phyloP scores from a whole-genome alignment of 78 protist genomes.

The Diacronema lutheri region DNA sequence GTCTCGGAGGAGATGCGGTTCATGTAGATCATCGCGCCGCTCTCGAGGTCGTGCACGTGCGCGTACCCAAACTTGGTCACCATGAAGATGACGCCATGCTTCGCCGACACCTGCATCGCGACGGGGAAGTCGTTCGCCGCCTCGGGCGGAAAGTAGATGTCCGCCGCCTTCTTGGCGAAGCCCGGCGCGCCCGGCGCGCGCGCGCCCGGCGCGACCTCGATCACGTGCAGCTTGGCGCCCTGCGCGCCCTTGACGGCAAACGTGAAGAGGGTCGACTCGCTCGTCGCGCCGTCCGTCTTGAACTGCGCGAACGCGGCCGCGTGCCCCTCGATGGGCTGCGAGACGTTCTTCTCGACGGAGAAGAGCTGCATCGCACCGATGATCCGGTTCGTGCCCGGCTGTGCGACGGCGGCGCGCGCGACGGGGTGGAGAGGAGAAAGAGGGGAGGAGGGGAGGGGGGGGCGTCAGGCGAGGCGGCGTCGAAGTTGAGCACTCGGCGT shows the following conservation, averaged over 20 bases:
- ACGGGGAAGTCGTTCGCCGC: constrained; percentile 96
- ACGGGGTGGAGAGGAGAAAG: too few species aligned
- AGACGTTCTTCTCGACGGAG: constrained; percentile 81
- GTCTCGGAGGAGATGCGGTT: constrained; percentile 80
- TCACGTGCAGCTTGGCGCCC: constrained; percentile 74
- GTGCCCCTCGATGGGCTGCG: constrained; percentile 90
- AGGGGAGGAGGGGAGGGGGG: too few species aligned
- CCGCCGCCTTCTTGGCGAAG: constrained; percentile 59
- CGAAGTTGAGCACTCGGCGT: too few species aligned
- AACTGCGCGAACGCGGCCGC: constrained; percentile 82
- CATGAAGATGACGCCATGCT: constrained; percentile 83
- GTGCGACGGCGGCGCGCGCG: background rate
- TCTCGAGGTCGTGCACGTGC: constrained; percentile 84
- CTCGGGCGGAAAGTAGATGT: constrained; percentile 83
- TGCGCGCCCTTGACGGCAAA: constrained; percentile 72
- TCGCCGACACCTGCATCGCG: constrained; percentile 78
- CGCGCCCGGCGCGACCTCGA: constrained; percentile 65
- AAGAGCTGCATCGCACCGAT: constrained; percentile 91
- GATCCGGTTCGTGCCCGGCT: constrained; percentile 52
- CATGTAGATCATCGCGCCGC: constrained; percentile 80
- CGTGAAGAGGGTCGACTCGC: constrained; percentile 69
- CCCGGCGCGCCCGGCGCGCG: constrained; percentile 13
- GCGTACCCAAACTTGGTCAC: constrained; percentile 92
- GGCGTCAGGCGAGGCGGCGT: too few species aligned
- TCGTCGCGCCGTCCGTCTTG: constrained; percentile 64